Evolutionary conservation across 495 filamentous ascomycete genomes (phyloP).

Genomic region (Penicillium cosmopolitanum): DNA sequence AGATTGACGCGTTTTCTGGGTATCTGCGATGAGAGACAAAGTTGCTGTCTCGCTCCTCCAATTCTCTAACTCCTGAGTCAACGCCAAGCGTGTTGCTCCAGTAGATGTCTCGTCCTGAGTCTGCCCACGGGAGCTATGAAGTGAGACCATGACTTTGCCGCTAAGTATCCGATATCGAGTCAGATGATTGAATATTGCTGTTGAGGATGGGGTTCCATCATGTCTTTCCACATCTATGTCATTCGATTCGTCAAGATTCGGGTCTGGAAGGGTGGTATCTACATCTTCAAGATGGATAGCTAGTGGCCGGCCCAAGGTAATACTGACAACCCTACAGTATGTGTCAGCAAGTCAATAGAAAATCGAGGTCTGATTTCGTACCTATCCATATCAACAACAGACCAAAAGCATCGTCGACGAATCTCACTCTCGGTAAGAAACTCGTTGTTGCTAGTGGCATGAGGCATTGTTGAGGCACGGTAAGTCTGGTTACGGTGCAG

Average conservation of each 20-base stretch:
- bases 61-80: slow-evolving; percentile 8
- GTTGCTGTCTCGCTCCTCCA: slow-evolving; percentile 9
- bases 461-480: background rate
- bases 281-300: slow-evolving; percentile 28
- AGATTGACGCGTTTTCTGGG: slow-evolving; percentile 16
- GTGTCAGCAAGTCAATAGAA: background rate
- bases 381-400: slow-evolving; percentile 29
- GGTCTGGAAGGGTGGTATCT: slow-evolving; percentile 26
- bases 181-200: slow-evolving; percentile 28
- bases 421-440: slow-evolving; percentile 15
- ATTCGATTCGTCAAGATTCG: slow-evolving; percentile 10
- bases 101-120: slow-evolving; percentile 6
- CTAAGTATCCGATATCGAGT: slow-evolving; percentile 26
- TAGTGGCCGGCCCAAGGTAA: slow-evolving; percentile 30
- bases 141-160: slow-evolving; percentile 17
- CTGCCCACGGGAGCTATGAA: slow-evolving; percentile 17
- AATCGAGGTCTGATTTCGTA: slow-evolving; percentile 1
- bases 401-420: slow-evolving; percentile 34
- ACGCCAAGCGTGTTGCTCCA: background rate
- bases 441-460: background rate
- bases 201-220: slow-evolving; percentile 7
- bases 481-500: slow-evolving; percentile 30
- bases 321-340: slow-evolving; percentile 24
- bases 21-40: slow-evolving; percentile 6
- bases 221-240: background rate